Conservation (phyloP, 768 basidiomycete species). For the Hericium coralloides region DNA sequence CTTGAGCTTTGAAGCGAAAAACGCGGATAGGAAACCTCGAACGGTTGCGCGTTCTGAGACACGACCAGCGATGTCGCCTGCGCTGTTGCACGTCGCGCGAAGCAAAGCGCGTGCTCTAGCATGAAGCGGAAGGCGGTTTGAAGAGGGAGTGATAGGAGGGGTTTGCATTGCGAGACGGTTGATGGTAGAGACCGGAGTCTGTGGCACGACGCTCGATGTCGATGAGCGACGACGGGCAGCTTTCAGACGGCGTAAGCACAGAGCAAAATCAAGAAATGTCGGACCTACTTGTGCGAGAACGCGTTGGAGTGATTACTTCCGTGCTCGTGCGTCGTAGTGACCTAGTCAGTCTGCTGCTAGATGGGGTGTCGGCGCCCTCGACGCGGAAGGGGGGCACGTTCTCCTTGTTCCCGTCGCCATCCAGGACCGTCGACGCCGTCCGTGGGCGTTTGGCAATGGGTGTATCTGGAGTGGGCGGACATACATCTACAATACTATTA, state of each 20-base stretch:
- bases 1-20: slow-evolving; percentile 28
- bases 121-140: slow-evolving; percentile 34
- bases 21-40: slow-evolving; percentile 47
- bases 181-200: slow-evolving; percentile 28
- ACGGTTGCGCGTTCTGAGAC: slow-evolving; percentile 52
- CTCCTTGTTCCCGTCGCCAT: slow-evolving; percentile 65
- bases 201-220: slow-evolving; percentile 31
- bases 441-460: slow-evolving; percentile 58
- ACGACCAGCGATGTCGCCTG: slow-evolving; percentile 56
- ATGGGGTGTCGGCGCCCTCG: slow-evolving; percentile 25
- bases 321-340: slow-evolving; percentile 30
- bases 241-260: slow-evolving; percentile 18
- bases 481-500: slow-evolving; percentile 10
- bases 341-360: slow-evolving; percentile 14
- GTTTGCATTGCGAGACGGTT: slow-evolving; percentile 39
- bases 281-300: slow-evolving; percentile 35
- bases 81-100: slow-evolving; percentile 58
- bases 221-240: slow-evolving; percentile 42
- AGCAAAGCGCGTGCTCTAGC: slow-evolving; percentile 60
- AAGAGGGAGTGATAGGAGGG: slow-evolving; percentile 53
- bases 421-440: slow-evolving; percentile 32
- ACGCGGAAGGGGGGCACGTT: slow-evolving; percentile 58
- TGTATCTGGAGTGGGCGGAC: slow-evolving; percentile 55
- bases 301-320: slow-evolving; percentile 31
- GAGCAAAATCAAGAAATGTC: neutral